Percentiles rank a stretch among this genome's conserved stretches.
Evolutionary conservation across 139 green algal species (phyloP).

Genomic region (Dunaliella sp.): DNA sequence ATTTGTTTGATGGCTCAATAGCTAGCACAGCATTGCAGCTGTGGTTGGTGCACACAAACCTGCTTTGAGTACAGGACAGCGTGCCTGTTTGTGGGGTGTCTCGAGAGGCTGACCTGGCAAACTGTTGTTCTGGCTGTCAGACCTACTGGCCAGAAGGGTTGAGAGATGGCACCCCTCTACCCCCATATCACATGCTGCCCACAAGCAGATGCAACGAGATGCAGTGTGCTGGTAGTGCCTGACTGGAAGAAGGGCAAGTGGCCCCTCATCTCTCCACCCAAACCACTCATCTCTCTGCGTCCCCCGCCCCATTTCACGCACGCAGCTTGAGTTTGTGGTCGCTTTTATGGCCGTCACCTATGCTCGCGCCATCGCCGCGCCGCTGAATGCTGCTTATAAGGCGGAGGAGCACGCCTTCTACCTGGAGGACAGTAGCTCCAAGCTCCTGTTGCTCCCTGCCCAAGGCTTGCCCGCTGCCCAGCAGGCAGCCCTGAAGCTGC

Average conservation of each 20-base stretch:
- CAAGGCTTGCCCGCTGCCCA: constrained; percentile 47
- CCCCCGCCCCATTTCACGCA: neutral
- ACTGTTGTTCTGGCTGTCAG: no score
- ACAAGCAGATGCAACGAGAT: neutral
- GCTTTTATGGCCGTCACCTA: constrained; percentile 64
- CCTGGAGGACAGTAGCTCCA: constrained; percentile 62
- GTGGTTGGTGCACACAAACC: no score
- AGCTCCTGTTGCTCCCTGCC: constrained; percentile 60
- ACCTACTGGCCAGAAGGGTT: neutral
- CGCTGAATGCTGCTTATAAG: constrained; percentile 70
- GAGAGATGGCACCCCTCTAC: neutral
- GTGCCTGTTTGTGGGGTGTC: no score
- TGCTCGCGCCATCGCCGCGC: constrained; percentile 59
- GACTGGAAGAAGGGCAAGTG: no score
- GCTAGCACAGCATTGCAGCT: no score
- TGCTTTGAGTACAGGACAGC: no score
- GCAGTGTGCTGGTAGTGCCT: neutral
- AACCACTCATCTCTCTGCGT: neutral
- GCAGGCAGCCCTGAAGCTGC: constrained; percentile 33
- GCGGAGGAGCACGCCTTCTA: constrained; percentile 74
- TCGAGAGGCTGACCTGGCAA: no score
- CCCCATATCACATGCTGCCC: neutral
- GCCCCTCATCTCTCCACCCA: no score
- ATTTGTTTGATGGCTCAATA: no score
- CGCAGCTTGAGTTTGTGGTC: constrained; percentile 68